phyloP scores from a whole-genome alignment of 164 flowering plant species.

The Vitis labrusca region DNA sequence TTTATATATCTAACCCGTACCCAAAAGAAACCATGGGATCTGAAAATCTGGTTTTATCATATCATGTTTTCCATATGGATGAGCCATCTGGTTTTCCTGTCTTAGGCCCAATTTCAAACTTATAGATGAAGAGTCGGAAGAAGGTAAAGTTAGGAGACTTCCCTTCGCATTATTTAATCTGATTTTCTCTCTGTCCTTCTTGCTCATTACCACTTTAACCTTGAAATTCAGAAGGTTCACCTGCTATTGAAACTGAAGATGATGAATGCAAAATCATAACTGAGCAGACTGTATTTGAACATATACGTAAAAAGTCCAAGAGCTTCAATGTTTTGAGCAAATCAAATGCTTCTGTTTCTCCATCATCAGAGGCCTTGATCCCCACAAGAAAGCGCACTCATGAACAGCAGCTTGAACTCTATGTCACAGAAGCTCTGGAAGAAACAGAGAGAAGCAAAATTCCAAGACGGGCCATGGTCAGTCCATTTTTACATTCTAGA shows the following conservation, averaged over 20 bases:
- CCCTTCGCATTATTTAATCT: neutral
- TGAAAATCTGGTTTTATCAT: neutral
- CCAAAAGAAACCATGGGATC: neutral
- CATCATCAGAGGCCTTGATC: slow-evolving; percentile 30
- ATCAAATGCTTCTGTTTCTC: slow-evolving; percentile 24
- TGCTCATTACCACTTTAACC: neutral
- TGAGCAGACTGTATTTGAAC: slow-evolving; percentile 63
- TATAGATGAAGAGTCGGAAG: slow-evolving; percentile 66
- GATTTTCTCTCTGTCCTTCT: slow-evolving; percentile 3
- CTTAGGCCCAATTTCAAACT: slow-evolving; percentile 91
- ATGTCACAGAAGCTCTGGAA: slow-evolving; percentile 20
- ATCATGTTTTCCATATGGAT: neutral
- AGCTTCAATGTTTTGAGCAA: slow-evolving; percentile 46
- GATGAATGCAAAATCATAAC: slow-evolving; percentile 49
- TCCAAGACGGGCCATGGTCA: slow-evolving; percentile 16
- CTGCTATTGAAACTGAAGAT: slow-evolving; percentile 34
- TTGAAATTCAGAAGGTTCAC: slow-evolving; percentile 25
- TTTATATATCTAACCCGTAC: neutral
- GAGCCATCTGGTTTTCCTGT: slow-evolving; percentile 14
- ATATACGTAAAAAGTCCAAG: slow-evolving; percentile 79
- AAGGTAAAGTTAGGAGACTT: slow-evolving; percentile 39
- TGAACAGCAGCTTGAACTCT: slow-evolving; percentile 32
- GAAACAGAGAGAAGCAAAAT: slow-evolving; percentile 20
- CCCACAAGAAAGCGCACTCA: slow-evolving; percentile 42
- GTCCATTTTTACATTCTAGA: slow-evolving; percentile 20